Evolutionary conservation across 495 filamentous ascomycete genomes (phyloP).

Genomic region (Corynascus novoguineensis): DNA sequence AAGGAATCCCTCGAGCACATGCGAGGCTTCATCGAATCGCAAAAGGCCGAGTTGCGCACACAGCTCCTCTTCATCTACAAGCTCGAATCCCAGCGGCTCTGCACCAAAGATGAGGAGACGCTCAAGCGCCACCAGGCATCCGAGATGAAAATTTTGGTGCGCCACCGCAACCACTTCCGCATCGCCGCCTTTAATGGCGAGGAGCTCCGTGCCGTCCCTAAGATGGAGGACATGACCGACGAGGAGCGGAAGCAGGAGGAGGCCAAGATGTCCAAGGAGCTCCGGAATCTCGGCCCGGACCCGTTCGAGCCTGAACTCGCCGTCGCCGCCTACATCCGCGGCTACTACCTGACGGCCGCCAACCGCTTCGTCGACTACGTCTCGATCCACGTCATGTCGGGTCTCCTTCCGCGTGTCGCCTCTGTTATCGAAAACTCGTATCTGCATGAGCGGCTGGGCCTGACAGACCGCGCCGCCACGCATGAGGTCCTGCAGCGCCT

Average conservation of each 20-base stretch:
- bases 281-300: conserved; percentile 39
- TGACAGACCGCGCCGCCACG: conserved; percentile 21
- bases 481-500: conserved; percentile 30
- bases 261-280: conserved; percentile 22
- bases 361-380: conserved; percentile 47
- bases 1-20: conserved; percentile 32
- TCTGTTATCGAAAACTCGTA: conserved; percentile 30
- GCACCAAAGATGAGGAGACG: conserved; percentile 37
- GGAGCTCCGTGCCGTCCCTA: conserved; percentile 25
- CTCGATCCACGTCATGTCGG: conserved; percentile 41
- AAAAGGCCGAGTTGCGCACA: conserved; percentile 21
- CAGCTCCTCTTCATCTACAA: conserved; percentile 33
- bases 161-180: conserved; percentile 36
- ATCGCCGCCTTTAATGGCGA: conserved; percentile 23
- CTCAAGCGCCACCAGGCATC: conserved; percentile 33
- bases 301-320: conserved; percentile 42
- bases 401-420: conserved; percentile 37
- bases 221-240: conserved; percentile 39
- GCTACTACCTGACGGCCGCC: conserved; percentile 49
- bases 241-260: conserved; percentile 31
- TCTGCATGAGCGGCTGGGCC: conserved; percentile 38
- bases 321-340: conserved; percentile 46
- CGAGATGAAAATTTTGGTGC: conserved; percentile 32
- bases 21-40: conserved; percentile 29
- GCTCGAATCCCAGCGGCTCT: conserved; percentile 37